These are phyloP conservation scores for Phytopythium vexans DNA, from an alignment of 352 stramenopile genomes.

Conservation along the genomic window DNA sequence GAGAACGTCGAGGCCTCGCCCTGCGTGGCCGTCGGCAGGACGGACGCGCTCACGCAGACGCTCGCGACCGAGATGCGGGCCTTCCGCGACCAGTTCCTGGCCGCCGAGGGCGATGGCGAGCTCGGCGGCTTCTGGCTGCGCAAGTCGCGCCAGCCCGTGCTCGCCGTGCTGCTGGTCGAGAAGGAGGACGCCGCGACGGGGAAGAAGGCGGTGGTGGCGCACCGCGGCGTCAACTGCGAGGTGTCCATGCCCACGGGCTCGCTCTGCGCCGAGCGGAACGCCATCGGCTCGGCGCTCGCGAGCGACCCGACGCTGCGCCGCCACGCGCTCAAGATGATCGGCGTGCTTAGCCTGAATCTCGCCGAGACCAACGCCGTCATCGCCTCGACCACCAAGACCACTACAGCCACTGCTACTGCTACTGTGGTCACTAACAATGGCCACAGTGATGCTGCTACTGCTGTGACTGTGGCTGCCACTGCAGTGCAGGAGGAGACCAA, in stretches of 20 bases:
- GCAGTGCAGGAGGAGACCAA: too few species aligned
- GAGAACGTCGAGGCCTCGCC: conserved; percentile 97
- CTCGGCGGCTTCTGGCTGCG: conserved; percentile 96
- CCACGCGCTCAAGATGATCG: conserved; percentile 93
- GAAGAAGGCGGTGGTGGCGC: conserved; percentile 65
- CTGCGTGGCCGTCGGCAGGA: conserved; percentile 75
- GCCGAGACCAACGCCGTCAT: conserved; percentile 7
- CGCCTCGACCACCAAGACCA: conserved; percentile 2
- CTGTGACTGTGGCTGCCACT: too few species aligned
- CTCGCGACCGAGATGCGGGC: conserved; percentile 93
- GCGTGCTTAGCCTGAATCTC: conserved; percentile 89
- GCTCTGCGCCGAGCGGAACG: conserved; percentile 97
- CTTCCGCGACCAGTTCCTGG: conserved; percentile 83
- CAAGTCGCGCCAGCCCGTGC: conserved; percentile 97
- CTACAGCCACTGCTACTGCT: neutral
- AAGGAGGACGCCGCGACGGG: conserved; percentile 48
- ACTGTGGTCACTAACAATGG: too few species aligned
- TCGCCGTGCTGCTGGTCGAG: conserved; percentile 96
- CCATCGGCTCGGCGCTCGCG: conserved; percentile 96
- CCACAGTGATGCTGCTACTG: too few species aligned
- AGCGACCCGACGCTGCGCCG: conserved; percentile 91
- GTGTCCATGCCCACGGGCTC: conserved; percentile 96
- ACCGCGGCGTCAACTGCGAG: conserved; percentile 99
- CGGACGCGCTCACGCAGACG: conserved; percentile 77
- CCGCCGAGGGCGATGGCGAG: conserved; percentile 78